These are phyloP conservation scores for Helichrysum umbraculigerum DNA, from an alignment of 129 eudicot genomes.

Conservation along the genomic window DNA sequence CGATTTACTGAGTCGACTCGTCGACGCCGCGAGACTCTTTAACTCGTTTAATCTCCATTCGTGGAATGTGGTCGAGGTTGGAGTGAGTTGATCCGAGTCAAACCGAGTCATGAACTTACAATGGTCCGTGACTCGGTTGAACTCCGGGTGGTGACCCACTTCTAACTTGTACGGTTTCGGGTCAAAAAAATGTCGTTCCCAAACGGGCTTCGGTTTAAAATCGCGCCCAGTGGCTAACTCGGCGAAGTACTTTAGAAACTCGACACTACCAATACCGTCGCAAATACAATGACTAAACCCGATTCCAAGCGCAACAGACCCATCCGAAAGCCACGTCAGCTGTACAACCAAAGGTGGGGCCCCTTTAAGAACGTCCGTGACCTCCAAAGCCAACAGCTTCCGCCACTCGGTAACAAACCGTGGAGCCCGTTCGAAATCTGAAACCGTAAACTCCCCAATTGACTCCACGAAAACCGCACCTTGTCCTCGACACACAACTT, in stretches of 20 bases:
- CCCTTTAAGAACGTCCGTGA: constrained; percentile 67
- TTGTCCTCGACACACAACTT: constrained; percentile 68
- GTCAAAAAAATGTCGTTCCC: constrained; percentile 66
- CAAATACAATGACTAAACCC: constrained; percentile 70
- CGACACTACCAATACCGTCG: constrained; percentile 70
- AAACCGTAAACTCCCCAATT: constrained; percentile 26
- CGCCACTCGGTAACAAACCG: constrained; percentile 50
- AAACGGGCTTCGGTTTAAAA: constrained; percentile 40
- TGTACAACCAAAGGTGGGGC: constrained; percentile 71
- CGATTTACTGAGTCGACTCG: constrained; percentile 39
- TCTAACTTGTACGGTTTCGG: constrained; percentile 13
- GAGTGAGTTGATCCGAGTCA: constrained; percentile 45
- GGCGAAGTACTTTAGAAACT: constrained; percentile 55
- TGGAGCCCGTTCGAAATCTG: constrained; percentile 63
- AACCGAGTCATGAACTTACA: constrained; percentile 48
- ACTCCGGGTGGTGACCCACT: constrained; percentile 62
- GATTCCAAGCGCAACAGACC: constrained; percentile 52
- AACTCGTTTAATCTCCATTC: constrained; percentile 39
- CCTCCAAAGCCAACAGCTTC: constrained; percentile 57
- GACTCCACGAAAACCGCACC: constrained; percentile 71
- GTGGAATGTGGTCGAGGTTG: constrained; percentile 53
- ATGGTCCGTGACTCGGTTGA: constrained; percentile 47
- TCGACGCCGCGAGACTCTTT: constrained; percentile 22
- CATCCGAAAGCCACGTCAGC: constrained; percentile 84
- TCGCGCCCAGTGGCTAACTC: constrained; percentile 35